Evolutionary conservation across 768 basidiomycete species (phyloP).

Genomic region (Rhizopogon rudus): DNA sequence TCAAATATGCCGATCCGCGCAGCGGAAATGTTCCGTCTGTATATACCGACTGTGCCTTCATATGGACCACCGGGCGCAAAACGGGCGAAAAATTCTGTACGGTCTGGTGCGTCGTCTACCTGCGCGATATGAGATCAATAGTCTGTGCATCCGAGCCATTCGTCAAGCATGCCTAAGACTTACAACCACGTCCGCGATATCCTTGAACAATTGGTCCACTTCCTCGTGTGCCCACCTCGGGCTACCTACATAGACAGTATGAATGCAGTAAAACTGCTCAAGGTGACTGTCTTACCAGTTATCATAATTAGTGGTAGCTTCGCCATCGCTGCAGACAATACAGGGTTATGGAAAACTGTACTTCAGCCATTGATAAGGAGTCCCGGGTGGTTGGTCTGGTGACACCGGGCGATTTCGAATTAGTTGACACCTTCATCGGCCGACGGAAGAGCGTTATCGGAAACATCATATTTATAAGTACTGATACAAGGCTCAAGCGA

Average conservation of each 20-base stretch:
- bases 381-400: neutral
- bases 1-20: constrained; percentile 45
- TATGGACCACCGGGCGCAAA: constrained; percentile 43
- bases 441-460: neutral
- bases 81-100: constrained; percentile 41
- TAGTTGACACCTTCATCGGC: neutral
- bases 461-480: neutral
- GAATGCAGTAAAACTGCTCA: neutral
- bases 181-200: constrained; percentile 73
- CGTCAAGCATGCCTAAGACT: constrained; percentile 25
- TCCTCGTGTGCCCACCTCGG: constrained; percentile 80
- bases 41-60: constrained; percentile 43
- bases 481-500: neutral
- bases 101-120: constrained; percentile 37
- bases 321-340: constrained; percentile 2
- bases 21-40: constrained; percentile 41
- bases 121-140: neutral
- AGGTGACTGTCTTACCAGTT: constrained; percentile 16
- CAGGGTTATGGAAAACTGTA: neutral
- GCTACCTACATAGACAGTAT: constrained; percentile 35
- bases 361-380: neutral
- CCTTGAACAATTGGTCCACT: constrained; percentile 51
- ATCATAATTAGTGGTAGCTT: constrained; percentile 22
- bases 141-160: neutral
- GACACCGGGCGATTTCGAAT: neutral